Percentiles rank a stretch among this genome's conserved stretches.
These are phyloP conservation scores for Glycine soja DNA, from an alignment of 306 rosid species.

Conservation along the genomic window DNA sequence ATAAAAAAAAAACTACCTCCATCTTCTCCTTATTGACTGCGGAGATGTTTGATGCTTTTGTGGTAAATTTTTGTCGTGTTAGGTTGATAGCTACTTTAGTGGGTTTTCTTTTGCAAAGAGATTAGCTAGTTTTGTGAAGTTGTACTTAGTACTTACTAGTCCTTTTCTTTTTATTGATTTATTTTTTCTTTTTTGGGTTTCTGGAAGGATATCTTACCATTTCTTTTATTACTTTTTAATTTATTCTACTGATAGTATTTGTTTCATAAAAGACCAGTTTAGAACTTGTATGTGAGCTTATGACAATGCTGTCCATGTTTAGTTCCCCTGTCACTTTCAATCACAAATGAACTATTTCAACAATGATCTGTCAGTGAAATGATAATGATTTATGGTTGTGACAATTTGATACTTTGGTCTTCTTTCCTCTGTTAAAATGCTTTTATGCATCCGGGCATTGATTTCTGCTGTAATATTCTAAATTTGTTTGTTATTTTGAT, in stretches of 20 bases:
- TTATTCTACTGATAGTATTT: not conserved
- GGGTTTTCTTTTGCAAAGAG: not conserved
- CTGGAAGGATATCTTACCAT: not conserved
- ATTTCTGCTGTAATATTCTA: slow-evolving; percentile 35
- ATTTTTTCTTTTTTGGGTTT: not conserved
- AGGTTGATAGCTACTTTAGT: not conserved
- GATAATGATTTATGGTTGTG: slow-evolving; percentile 14
- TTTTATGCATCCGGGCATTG: not conserved
- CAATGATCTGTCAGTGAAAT: slow-evolving; percentile 18
- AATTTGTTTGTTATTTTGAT: slow-evolving; percentile 35
- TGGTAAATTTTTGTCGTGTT: not conserved
- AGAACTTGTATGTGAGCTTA: slow-evolving; percentile 5
- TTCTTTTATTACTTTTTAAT: not conserved
- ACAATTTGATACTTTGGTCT: slow-evolving; percentile 11
- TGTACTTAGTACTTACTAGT: not conserved
- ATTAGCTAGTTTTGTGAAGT: not conserved
- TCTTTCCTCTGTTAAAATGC: slow-evolving; percentile 13
- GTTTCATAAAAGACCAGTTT: not conserved
- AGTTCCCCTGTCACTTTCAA: not conserved
- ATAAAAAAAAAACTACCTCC: not conserved
- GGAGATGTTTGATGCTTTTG: slow-evolving; percentile 21
- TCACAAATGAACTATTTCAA: not conserved
- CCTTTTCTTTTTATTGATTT: not conserved
- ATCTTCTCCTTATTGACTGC: not conserved
- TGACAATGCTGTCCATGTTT: slow-evolving; percentile 3